Evolutionary conservation across 2,329 filamentous ascomycete species (phyloP), one percentile per base, ranked within the genome.

Genomic region (Dendrostoma leiphaemia): DNA sequence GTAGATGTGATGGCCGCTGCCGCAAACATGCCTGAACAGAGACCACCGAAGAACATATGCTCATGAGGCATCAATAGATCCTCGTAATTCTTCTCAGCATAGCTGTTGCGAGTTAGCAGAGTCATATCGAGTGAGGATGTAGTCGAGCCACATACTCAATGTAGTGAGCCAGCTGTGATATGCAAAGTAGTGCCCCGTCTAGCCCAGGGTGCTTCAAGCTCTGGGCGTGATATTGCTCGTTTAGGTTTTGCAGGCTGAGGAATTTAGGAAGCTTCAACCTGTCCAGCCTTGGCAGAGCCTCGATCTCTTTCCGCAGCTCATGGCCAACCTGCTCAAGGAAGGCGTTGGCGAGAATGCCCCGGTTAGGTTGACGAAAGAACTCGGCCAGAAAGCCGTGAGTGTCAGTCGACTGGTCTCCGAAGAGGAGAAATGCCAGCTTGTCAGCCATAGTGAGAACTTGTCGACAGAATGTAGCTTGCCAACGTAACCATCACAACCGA

Each of bases 331-430:
- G 76, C 59, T 84, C 79, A 54, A 88, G 72, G 65, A 89, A 89
- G 44, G 80, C 81, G 62, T 76, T 78, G 46, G 86, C 77, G 24
- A 87, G 74, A 45, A 78, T 65, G 60, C 78, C 76, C 31, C 73
- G 73, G 58, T 73, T 69, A 35, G 70, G 70, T 57, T 71, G 67
- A 50, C 74, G 74, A 63, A 71, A 77, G 62, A 80, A 78, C 54
- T 78, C 73, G 48, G 83, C 80, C 57, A 89, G 71, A 60, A 87
- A 83, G 61, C 73, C 74, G 65, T 86, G 82, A 62, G 85, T 85
- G 67, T 87, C 83, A 63, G 84, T 77, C 57, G 85, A 88, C 71
- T 89, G 86, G 66, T 89, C 86, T 72, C 85, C 85, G 66, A 89
- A 88, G 59, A 89, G 80, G 68, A 87, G 79, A 67, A 78, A 81